Evolutionary conservation across 1,284 basidiomycete species (phyloP), one percentile per base, ranked within the genome.

Genomic region (Marasmius sp.): DNA sequence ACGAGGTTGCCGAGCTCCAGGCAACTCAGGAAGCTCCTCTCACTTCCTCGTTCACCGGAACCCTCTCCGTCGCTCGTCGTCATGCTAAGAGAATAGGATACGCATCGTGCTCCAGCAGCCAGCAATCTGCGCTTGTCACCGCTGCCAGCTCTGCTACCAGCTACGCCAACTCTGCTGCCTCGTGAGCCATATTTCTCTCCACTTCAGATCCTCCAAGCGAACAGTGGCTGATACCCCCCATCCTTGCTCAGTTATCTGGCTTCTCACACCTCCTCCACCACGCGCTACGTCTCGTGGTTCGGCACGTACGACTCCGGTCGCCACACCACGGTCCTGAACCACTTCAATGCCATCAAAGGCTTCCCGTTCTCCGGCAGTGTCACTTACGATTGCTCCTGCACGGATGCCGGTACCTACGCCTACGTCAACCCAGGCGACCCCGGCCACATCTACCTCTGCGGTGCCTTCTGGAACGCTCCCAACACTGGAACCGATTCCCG

Each of bases 271-370:
- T 62, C 76, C 4, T 61, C 74, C 27, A 77, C 79, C 9, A 61
- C 75, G 9, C 78, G 82, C 54, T 83, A 74, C 66, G 76, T 71
- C 14, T 81, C 80, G 27, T 84, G 81, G 81, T 84, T 84, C 71
- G 81, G 82, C 56, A 67, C 77, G 14, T 81, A 75, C 71, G 77
- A 74, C 18, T 58, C 68, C 45, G 53, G 73, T 18, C 76, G 74
- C 58, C 76, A 80, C 69, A 70, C 64, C 62, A 80, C 75, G 33
- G 74, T 82, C 59, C 61, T 64, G 18, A 71, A 68, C 62, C 81
- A 82, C 69, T 83, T 68, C 75, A 65, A 64, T 11, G 71, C 70
- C 51, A 75, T 82, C 61, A 73, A 61, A 65, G 55, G 69, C 60
- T 76, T 74, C 64, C 62, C 60, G 39, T 79, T 73, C 71, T 66